Conservation (phyloP, 306 rosid genomes). For the Clitoria ternatea region DNA sequence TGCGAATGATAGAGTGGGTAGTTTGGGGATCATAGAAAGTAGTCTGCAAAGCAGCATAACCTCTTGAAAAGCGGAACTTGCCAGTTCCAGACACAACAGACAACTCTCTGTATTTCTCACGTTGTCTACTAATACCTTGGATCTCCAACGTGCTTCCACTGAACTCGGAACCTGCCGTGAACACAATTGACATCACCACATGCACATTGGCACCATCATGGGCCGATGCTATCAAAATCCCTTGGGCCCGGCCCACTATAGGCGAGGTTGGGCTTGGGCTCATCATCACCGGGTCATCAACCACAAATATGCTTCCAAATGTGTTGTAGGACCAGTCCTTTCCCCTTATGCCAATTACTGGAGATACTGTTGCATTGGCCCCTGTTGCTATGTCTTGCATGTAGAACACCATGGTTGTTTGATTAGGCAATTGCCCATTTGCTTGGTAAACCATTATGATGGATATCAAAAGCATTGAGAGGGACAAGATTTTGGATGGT, state of each 20-base stretch:
- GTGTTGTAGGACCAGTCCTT: conserved; percentile 27
- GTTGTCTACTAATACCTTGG: conserved; percentile 32
- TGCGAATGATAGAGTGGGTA: conserved; percentile 15
- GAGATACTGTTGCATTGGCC: conserved; percentile 19
- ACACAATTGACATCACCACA: conserved; percentile 30
- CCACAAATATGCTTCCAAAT: conserved; percentile 34
- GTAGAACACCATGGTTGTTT: conserved; percentile 30
- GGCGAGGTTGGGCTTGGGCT: background rate
- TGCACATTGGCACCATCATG: conserved; percentile 21
- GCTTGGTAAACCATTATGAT: background rate
- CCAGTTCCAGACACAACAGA: conserved; percentile 58
- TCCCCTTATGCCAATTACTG: conserved; percentile 22
- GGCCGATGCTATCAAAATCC: background rate
- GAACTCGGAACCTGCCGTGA: conserved; percentile 14
- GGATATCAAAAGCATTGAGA: background rate
- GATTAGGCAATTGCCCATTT: background rate
- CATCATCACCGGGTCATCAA: conserved; percentile 27
- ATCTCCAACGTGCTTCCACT: conserved; percentile 33
- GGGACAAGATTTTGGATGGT: background rate
- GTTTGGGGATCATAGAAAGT: conserved; percentile 16
- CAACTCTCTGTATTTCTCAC: conserved; percentile 29
- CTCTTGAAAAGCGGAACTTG: conserved; percentile 39
- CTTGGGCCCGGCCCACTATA: conserved; percentile 35
- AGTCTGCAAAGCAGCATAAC: conserved; percentile 32
- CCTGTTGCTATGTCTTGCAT: conserved; percentile 33